These are phyloP conservation scores for Funneliformis geosporum DNA, from an alignment of 192 early-diverging fungal genomes.

Conservation along the genomic window DNA sequence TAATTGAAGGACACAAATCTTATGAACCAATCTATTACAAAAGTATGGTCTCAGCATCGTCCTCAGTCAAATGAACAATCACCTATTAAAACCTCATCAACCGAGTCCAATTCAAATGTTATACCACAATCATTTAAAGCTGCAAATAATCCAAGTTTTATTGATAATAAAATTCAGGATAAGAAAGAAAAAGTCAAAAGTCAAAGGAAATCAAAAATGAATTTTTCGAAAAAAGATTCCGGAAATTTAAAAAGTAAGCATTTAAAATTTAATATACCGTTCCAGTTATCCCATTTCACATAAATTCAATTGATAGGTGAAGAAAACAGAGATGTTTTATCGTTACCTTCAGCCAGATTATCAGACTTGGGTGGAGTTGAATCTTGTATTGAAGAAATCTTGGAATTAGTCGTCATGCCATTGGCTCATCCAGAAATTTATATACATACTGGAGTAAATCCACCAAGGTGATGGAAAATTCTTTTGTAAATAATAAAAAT, in stretches of 20 bases:
- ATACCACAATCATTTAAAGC: background rate
- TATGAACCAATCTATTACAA: constrained; percentile 62
- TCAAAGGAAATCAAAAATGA: background rate
- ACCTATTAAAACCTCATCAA: constrained; percentile 29
- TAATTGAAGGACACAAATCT: constrained; percentile 52
- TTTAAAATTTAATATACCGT: background rate
- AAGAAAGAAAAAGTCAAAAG: background rate
- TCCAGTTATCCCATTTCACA: background rate
- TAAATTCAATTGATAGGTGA: background rate
- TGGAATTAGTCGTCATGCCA: constrained; percentile 92
- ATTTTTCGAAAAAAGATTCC: background rate
- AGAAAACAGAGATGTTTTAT: background rate
- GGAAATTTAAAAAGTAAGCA: background rate
- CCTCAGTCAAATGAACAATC: constrained; percentile 1
- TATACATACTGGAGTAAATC: constrained; percentile 88
- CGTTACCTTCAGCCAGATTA: constrained; percentile 59
- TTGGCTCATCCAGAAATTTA: constrained; percentile 93
- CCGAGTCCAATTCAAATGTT: constrained; percentile 35
- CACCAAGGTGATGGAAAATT: constrained; percentile 53
- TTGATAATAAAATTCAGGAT: background rate
- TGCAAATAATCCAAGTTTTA: background rate
- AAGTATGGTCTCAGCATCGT: constrained; percentile 41
- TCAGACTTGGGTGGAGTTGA: constrained; percentile 92
- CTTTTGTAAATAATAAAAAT: background rate
- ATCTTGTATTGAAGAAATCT: constrained; percentile 81